A percentile compares a stretch with the other conserved stretches of the same genome.
Evolutionary conservation across 306 rosid genomes (phyloP).

Genomic region (Lotus japonicus): DNA sequence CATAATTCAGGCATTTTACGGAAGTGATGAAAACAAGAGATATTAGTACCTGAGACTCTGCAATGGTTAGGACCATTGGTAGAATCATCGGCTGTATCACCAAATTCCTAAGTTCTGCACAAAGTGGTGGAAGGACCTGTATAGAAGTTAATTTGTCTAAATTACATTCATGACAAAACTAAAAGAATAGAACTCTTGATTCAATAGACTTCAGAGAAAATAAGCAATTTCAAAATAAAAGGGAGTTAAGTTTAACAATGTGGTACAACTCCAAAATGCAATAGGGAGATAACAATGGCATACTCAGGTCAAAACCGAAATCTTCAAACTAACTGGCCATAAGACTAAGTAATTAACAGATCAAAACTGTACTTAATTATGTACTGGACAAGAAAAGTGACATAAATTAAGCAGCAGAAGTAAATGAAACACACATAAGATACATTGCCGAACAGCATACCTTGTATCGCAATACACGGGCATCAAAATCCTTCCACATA

Average conservation of each 20-base stretch:
- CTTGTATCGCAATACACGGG: slow-evolving; percentile 97
- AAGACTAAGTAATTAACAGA: neutral
- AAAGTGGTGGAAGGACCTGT: slow-evolving; percentile 98
- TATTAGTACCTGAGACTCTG: slow-evolving; percentile 86
- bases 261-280: neutral
- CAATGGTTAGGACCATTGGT: slow-evolving; percentile 98
- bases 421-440: neutral
- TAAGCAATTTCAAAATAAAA: neutral
- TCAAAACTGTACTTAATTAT: neutral
- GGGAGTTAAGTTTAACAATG: neutral
- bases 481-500: slow-evolving; percentile 99
- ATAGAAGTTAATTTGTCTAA: slow-evolving; percentile 21
- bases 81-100: slow-evolving; percentile 97
- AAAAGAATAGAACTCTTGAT: neutral
- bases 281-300: neutral
- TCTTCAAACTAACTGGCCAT: neutral
- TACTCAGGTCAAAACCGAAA: slow-evolving; percentile 2
- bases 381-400: slow-evolving; percentile 3
- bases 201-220: slow-evolving; percentile 7
- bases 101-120: slow-evolving; percentile 96
- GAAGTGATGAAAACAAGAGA: slow-evolving; percentile 3
- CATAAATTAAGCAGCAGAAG: neutral
- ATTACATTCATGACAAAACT: slow-evolving; percentile 4
- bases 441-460: slow-evolving; percentile 37
- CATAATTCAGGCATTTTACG: too few relatives aligned